A percentile compares a stretch with the other conserved stretches of the same genome.
Conservation (phyloP, 2,329 filamentous ascomycete genomes). For the Diaporthe citriasiana region DNA sequence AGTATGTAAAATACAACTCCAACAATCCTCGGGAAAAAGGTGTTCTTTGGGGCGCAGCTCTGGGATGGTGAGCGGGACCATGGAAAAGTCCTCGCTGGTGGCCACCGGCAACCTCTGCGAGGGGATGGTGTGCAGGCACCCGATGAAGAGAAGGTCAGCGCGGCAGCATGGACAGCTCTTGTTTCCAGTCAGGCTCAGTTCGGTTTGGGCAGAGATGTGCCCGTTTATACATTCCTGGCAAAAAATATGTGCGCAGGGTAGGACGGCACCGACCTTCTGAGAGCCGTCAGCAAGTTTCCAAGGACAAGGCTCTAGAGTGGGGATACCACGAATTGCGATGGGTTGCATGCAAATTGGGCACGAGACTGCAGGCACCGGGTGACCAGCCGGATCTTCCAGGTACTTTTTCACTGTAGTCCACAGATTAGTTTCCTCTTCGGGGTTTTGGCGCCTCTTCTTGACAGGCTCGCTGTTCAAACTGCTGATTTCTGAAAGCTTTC, state of each 20-base stretch:
- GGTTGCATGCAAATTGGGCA: not conserved
- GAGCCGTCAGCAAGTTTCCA: conserved; percentile 3
- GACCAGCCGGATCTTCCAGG: not conserved
- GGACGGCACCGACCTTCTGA: not conserved
- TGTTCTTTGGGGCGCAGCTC: not conserved
- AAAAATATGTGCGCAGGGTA: not conserved
- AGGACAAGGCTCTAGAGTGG: not conserved
- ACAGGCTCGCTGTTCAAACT: not conserved
- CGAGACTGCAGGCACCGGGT: not conserved
- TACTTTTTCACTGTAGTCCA: conserved; percentile 15
- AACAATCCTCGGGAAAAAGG: not conserved
- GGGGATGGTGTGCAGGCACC: not conserved
- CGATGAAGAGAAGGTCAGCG: not conserved
- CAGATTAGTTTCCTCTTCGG: not conserved
- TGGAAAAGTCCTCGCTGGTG: not conserved
- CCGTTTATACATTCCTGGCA: not conserved
- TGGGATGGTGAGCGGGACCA: conserved; percentile 17
- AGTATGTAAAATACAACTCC: accelerated
- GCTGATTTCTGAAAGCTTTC: not conserved
- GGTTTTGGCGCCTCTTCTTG: not conserved
- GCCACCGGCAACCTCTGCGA: not conserved
- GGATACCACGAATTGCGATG: conserved; percentile 22
- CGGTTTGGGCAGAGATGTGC: not conserved
- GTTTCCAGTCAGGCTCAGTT: accelerated
- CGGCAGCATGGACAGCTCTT: not conserved